A percentile compares a stretch with the other conserved stretches of the same genome.
Evolutionary conservation across 805 yeast species (phyloP).

Genomic region (Lachancea meyersii): DNA sequence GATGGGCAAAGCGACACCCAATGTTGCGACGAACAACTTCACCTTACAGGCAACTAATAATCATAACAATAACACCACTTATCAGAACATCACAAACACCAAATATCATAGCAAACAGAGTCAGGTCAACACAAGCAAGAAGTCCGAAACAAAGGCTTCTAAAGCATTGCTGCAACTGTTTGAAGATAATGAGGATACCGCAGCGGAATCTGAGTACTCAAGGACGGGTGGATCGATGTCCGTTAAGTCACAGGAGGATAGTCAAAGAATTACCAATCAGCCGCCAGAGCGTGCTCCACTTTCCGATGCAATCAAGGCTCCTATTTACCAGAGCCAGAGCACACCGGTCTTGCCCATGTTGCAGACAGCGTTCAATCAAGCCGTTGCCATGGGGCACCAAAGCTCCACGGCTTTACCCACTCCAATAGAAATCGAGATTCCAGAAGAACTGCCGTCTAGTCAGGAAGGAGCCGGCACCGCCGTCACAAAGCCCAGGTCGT

Average conservation of each 20-base stretch:
- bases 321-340: slow-evolving; percentile 24
- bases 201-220: slow-evolving; percentile 13
- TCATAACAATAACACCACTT: slow-evolving; percentile 6
- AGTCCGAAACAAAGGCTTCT: slow-evolving; percentile 45
- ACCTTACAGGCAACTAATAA: slow-evolving; percentile 12
- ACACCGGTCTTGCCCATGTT: slow-evolving; percentile 25
- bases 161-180: slow-evolving; percentile 65
- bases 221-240: slow-evolving; percentile 20
- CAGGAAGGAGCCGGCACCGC: slow-evolving; percentile 16
- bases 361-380: slow-evolving; percentile 26
- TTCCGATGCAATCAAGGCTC: slow-evolving; percentile 13
- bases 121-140: slow-evolving; percentile 27
- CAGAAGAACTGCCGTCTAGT: slow-evolving; percentile 37
- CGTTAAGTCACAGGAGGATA: slow-evolving; percentile 8
- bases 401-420: slow-evolving; percentile 41
- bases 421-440: slow-evolving; percentile 63
- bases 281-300: slow-evolving; percentile 14
- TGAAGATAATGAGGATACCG: slow-evolving; percentile 41
- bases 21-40: slow-evolving; percentile 7
- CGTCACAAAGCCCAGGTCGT: slow-evolving; percentile 35
- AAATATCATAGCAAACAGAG: slow-evolving; percentile 16
- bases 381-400: slow-evolving; percentile 17
- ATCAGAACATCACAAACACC: slow-evolving; percentile 8
- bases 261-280: slow-evolving; percentile 3
- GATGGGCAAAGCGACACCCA: slow-evolving; percentile 22